Percentiles rank a stretch among this genome's conserved stretches.
Evolutionary conservation across 1,139 yeast genomes (phyloP).

Genomic region (Hyphopichia fennica): DNA sequence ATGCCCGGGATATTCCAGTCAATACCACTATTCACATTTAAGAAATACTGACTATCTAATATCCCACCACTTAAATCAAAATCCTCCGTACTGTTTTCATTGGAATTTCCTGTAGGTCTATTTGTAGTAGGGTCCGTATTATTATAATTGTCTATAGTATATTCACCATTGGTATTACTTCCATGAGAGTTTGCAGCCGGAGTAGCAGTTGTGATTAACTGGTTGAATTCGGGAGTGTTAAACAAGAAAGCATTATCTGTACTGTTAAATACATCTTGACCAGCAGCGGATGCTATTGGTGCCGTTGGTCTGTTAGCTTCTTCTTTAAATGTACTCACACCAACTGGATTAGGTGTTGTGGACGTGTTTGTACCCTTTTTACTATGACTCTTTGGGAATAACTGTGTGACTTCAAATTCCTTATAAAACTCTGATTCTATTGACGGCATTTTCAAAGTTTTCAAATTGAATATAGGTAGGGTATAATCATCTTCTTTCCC

Average conservation of each 20-base stretch:
- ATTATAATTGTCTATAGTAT: neutral
- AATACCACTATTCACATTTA: slow-evolving; percentile 11
- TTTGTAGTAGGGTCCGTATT: neutral
- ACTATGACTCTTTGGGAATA: slow-evolving; percentile 10
- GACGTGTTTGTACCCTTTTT: neutral
- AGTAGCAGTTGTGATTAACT: neutral
- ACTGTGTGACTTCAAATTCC: slow-evolving; percentile 9
- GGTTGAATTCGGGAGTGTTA: neutral
- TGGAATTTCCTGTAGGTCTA: neutral
- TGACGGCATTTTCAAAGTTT: slow-evolving; percentile 12
- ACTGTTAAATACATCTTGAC: neutral
- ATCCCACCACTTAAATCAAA: slow-evolving; percentile 1
- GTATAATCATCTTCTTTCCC: slow-evolving; percentile 7
- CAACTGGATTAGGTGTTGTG: neutral
- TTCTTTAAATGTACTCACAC: neutral
- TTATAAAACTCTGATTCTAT: slow-evolving; percentile 8
- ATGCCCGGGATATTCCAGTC: slow-evolving; percentile 9
- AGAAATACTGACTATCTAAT: slow-evolving; percentile 11
- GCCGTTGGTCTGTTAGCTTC: neutral
- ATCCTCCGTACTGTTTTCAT: neutral
- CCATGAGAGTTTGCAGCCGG: neutral
- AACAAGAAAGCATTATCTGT: neutral
- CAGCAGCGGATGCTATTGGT: neutral
- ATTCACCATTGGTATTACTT: neutral
- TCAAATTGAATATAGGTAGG: slow-evolving; percentile 13